Evolutionary conservation across 1,139 yeast species (phyloP).

Genomic region (Taphrina deformans): DNA sequence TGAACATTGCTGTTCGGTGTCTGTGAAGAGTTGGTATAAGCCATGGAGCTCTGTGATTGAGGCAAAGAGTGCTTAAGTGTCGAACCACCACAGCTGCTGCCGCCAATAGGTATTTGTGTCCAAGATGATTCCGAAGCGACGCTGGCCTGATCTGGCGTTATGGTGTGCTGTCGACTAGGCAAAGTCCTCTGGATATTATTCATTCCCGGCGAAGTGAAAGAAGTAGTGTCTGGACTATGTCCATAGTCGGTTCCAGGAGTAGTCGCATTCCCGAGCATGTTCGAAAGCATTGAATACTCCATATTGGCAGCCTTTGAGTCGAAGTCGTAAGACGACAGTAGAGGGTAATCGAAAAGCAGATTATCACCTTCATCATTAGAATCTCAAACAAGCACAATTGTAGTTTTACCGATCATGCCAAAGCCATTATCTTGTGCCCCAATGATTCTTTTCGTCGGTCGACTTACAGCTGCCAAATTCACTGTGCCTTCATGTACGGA

Average conservation of each 20-base stretch:
- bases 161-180: slow-evolving; percentile 5
- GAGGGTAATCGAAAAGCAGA: slow-evolving; percentile 24
- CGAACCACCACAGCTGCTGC: not conserved
- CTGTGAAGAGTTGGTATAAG: not conserved
- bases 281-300: slow-evolving; percentile 75
- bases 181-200: not conserved
- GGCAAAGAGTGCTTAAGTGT: not conserved
- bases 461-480: not conserved
- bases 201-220: slow-evolving; percentile 21
- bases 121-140: slow-evolving; percentile 3
- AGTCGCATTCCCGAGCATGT: slow-evolving; percentile 53
- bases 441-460: not conserved
- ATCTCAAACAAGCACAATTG: not conserved
- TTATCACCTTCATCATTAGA: slow-evolving; percentile 12
- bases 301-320: slow-evolving; percentile 78
- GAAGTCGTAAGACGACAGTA: slow-evolving; percentile 46
- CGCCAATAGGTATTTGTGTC: not conserved
- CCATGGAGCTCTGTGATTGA: not conserved
- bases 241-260: slow-evolving; percentile 30
- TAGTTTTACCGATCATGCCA: not conserved
- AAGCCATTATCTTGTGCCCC: slow-evolving; percentile 2
- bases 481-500: not conserved
- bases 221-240: slow-evolving; percentile 18
- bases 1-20: not conserved
- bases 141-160: slow-evolving; percentile 13